These are phyloP conservation scores for Solanum clarkiae DNA, from an alignment of 257 asterid species.

Conservation along the genomic window DNA sequence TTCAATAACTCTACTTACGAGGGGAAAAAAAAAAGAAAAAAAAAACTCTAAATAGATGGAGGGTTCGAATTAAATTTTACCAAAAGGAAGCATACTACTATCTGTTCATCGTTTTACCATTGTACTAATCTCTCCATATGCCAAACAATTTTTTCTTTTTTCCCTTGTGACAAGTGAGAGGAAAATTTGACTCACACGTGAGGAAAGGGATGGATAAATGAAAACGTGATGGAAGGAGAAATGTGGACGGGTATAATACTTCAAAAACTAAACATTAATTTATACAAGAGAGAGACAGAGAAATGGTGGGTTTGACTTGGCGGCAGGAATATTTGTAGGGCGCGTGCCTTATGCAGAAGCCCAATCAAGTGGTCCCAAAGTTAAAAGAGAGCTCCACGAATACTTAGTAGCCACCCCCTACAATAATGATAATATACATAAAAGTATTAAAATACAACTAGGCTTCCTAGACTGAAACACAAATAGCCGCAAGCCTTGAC, in stretches of 20 bases:
- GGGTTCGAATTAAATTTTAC: background rate
- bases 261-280: background rate
- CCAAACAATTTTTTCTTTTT: background rate
- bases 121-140: background rate
- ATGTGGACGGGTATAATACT: background rate
- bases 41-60: background rate
- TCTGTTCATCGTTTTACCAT: background rate
- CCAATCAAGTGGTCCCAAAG: conserved; percentile 45
- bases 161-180: background rate
- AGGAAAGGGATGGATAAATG: background rate
- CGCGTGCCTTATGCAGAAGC: conserved; percentile 37
- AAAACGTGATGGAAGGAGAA: conserved; percentile 24
- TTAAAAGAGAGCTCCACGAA: conserved; percentile 33
- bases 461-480: background rate
- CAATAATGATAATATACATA: background rate
- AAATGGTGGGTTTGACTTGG: conserved; percentile 14
- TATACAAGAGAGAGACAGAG: background rate
- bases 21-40: too few species aligned
- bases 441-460: background rate
- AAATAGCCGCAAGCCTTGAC: background rate
- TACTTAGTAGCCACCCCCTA: background rate
- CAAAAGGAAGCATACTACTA: background rate
- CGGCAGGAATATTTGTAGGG: conserved; percentile 35
- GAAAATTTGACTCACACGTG: background rate
- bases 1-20: background rate